A percentile compares a stretch with the other conserved stretches of the same genome.
phyloP scores from a whole-genome alignment of 345 rosid species.

The Eucalyptus erythrocorys region DNA sequence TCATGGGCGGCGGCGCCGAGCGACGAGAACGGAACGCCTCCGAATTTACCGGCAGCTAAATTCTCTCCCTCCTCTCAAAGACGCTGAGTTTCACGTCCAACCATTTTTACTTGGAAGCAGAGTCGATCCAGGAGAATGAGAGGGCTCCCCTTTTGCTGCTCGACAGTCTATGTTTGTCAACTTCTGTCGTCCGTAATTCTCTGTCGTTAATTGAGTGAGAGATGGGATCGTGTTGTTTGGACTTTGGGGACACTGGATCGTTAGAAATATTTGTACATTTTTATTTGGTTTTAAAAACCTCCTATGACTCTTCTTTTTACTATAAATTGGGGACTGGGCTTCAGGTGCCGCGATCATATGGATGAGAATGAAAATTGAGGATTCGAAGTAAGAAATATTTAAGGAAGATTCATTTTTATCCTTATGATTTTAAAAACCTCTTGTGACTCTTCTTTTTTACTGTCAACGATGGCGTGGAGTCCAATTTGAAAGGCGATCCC shows the following conservation, averaged over 20 bases:
- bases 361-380: too few relatives aligned
- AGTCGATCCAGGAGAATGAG: background rate
- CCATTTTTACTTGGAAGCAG: background rate
- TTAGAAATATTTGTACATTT: too few relatives aligned
- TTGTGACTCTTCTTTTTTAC: background rate
- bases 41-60: background rate
- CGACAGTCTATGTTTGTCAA: background rate
- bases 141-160: background rate
- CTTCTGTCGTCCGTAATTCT: background rate
- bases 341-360: too few relatives aligned
- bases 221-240: rapidly evolving
- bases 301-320: too few relatives aligned
- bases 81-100: background rate
- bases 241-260: background rate
- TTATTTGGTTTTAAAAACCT: too few relatives aligned
- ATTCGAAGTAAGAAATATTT: background rate
- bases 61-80: background rate
- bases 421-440: background rate
- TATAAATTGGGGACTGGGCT: too few relatives aligned
- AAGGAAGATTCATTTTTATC: background rate
- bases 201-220: background rate
- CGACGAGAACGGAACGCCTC: background rate
- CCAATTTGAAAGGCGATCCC: background rate
- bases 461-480: background rate
- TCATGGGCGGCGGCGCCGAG: background rate